Evolutionary conservation across 2,329 filamentous ascomycete species (phyloP), one percentile per base, ranked within the genome.

Genomic region (Graphiopsis chlorocephala): DNA sequence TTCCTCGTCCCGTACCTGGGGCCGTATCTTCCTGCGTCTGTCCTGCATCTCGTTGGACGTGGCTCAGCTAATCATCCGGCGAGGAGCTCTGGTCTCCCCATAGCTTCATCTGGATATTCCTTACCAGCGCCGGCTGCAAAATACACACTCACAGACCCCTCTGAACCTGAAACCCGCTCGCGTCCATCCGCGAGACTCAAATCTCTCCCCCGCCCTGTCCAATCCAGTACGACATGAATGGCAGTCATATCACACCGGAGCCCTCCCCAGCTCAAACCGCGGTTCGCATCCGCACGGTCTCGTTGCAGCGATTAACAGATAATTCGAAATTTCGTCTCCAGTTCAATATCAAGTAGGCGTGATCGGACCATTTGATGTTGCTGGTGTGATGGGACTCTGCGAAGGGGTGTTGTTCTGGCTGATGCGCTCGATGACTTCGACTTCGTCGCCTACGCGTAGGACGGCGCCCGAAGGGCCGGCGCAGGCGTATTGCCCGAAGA

Each of bases 401-500:
- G 59, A 67, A 1, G 70, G 69, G 14, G 69, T 67, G 14, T 33
- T 48, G 10, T 65, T 62, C 25, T 60, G 61, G 55, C 62, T 67
- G 20, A 70, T 65, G 3, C 71, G 67, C 38, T 71, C 70, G 2
- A 71, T 73, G 31, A 75, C 67, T 20, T 72, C 67, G 15, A 75
- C 73, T 35, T 75, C 71, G 63, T 75, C 73, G 33, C 72, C 73
- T 6, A 75, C 72, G 1, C 73, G 69, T 3, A 75, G 64, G 1
- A 75, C 68, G 12, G 73, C 73, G 33, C 73, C 73, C 38, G 72
- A 73, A 1, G 73, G 73, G 28, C 73, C 73, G n/a, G 73, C 73
- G 58, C 73, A 75, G 17, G 73, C 73, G 61, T 75, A 75, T 60
- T 75, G 73, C n/a, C 73, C 73, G 38, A 75, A 75, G 8, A 75